Percentiles rank a stretch among this genome's conserved stretches.
These are phyloP conservation scores for Xylaria polymorpha DNA, from an alignment of 2,329 filamentous ascomycete genomes.

Conservation along the genomic window DNA sequence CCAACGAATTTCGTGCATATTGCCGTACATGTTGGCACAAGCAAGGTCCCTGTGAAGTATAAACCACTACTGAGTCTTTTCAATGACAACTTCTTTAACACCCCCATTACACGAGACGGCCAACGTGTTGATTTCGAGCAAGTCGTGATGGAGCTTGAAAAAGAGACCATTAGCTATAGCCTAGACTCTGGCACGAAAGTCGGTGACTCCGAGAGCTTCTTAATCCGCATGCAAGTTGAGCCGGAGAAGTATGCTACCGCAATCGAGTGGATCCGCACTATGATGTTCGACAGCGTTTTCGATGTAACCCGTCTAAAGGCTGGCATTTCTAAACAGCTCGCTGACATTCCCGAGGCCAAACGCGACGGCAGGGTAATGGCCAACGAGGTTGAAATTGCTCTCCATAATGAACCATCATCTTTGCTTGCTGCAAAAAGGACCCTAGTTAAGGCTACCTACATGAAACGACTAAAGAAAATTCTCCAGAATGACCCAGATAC, in stretches of 20 bases:
- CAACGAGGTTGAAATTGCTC: conserved; percentile 75
- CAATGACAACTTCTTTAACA: conserved; percentile 93
- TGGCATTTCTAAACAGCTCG: conserved; percentile 81
- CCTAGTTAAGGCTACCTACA: conserved; percentile 86
- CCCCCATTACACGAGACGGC: conserved; percentile 82
- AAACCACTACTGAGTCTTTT: conserved; percentile 89
- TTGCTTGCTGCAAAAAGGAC: conserved; percentile 81
- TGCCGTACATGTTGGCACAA: conserved; percentile 82
- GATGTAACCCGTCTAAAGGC: conserved; percentile 75
- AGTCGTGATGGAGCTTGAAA: conserved; percentile 89
- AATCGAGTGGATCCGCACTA: conserved; percentile 84
- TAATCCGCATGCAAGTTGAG: conserved; percentile 87
- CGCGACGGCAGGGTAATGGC: conserved; percentile 80
- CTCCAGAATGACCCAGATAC: conserved; percentile 79
- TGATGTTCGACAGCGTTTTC: conserved; percentile 91
- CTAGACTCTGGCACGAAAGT: conserved; percentile 76
- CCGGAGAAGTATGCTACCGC: conserved; percentile 85
- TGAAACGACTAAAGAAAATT: conserved; percentile 85
- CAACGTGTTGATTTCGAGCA: conserved; percentile 87
- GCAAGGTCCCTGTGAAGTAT: conserved; percentile 79
- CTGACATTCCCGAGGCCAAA: conserved; percentile 92
- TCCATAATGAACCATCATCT: conserved; percentile 82
- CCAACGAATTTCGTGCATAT: conserved; percentile 93
- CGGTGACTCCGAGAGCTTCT: conserved; percentile 83
- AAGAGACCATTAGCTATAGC: conserved; percentile 86